Percentiles rank a stretch among this genome's conserved stretches.
Evolutionary conservation across 139 green algal genomes (phyloP).

Genomic region (Dunaliella primolecta): DNA sequence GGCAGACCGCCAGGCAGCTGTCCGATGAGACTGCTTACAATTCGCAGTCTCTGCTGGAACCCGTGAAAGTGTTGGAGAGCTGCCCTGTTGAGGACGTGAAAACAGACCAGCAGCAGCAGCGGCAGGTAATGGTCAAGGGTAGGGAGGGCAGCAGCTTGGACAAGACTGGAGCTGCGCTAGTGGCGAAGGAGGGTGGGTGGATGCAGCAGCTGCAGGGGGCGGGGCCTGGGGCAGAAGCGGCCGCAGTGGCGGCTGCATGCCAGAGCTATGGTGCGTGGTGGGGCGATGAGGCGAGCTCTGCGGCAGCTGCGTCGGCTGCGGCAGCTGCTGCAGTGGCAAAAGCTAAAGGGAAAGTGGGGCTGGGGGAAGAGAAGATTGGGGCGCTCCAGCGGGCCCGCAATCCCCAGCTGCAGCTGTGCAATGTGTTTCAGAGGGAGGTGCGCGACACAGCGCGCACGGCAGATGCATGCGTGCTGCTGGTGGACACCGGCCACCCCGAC

Average conservation of each 20-base stretch:
- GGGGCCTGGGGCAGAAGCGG: neutral
- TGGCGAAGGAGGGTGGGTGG: neutral
- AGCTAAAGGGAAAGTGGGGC: neutral
- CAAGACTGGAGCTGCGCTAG: no score
- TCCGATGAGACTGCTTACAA: neutral
- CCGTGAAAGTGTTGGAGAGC: no score
- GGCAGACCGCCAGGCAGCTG: neutral
- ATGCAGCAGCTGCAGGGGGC: neutral
- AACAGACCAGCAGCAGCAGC: neutral
- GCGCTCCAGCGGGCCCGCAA: neutral
- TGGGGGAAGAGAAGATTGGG: neutral
- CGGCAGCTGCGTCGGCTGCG: no score
- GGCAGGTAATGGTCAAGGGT: neutral
- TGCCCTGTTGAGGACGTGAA: no score
- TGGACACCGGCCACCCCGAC: constrained; percentile 21
- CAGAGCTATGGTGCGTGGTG: neutral
- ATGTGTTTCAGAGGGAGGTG: constrained; percentile 1
- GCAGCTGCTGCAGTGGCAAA: neutral
- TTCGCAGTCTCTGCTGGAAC: neutral
- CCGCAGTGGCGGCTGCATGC: neutral
- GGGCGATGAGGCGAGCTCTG: neutral
- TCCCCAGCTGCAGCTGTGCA: neutral
- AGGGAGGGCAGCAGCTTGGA: no score
- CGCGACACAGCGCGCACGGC: constrained; percentile 1
- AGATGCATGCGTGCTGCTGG: constrained; percentile 27